A percentile compares a stretch with the other conserved stretches of the same genome.
Conservation (phyloP, 768 basidiomycete species). For the Erythrobasidium yunnanense region DNA sequence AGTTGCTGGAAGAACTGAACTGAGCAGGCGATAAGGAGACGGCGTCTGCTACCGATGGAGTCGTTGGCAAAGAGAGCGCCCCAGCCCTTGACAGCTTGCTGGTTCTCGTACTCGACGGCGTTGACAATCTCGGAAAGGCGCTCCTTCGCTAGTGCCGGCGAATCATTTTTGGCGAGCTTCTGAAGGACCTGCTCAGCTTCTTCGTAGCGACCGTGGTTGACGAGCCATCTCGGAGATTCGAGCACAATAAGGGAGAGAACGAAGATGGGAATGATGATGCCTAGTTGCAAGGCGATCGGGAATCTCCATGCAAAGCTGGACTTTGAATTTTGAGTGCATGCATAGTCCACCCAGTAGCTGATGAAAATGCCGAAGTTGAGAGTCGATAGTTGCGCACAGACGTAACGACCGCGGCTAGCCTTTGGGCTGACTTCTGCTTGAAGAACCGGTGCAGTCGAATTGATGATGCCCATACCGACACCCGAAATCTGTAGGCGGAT, state of each 20-base stretch:
- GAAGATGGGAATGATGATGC: neutral
- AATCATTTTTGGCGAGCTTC: neutral
- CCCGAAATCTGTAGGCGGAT: no score
- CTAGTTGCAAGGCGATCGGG: conserved; percentile 11
- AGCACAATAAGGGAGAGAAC: neutral
- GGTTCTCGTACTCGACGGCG: neutral
- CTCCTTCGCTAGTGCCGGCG: neutral
- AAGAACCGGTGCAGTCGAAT: conserved; percentile 5
- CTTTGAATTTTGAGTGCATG: neutral
- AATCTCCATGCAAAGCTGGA: neutral
- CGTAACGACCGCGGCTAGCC: neutral
- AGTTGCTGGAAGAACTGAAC: conserved; percentile 13
- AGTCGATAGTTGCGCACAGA: neutral
- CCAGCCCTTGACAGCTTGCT: neutral
- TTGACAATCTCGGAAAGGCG: neutral
- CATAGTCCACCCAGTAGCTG: conserved; percentile 7
- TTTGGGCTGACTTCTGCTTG: conserved; percentile 1
- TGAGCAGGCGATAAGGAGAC: conserved; percentile 8
- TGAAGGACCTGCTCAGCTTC: neutral
- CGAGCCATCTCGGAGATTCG: conserved; percentile 14
- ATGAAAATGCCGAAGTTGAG: conserved; percentile 1
- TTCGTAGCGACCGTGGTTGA: neutral
- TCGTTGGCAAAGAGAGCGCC: neutral
- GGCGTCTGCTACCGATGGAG: neutral
- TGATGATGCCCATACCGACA: conserved; percentile 2